Percentiles rank a stretch among this genome's conserved stretches.
phyloP scores from a whole-genome alignment of 495 filamentous ascomycete species.

The Xylaria scruposa region DNA sequence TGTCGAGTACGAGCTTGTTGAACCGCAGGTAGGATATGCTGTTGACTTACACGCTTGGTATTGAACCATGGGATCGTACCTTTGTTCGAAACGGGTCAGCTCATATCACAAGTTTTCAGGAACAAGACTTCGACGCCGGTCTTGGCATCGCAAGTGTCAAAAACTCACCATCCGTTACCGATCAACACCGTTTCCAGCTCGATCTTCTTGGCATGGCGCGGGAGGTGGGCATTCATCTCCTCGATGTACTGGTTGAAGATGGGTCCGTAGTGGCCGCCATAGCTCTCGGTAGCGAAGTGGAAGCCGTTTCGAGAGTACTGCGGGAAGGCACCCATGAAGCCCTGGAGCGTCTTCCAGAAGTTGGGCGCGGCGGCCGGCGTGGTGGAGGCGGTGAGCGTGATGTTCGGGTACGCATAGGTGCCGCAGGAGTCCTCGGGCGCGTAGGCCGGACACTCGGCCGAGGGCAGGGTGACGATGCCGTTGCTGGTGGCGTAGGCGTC shows the following conservation, averaged over 20 bases:
- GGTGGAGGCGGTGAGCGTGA: slow-evolving; percentile 59
- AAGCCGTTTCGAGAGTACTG: slow-evolving; percentile 62
- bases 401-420: slow-evolving; percentile 60
- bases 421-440: slow-evolving; percentile 56
- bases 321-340: slow-evolving; percentile 69
- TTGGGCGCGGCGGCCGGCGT: slow-evolving; percentile 62
- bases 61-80: slow-evolving; percentile 63
- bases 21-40: background rate
- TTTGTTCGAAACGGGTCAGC: background rate
- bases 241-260: slow-evolving; percentile 70
- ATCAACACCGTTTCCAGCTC: slow-evolving; percentile 64
- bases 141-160: too few species aligned
- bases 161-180: slow-evolving; percentile 41
- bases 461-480: slow-evolving; percentile 50
- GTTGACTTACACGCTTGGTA: slow-evolving; percentile 57
- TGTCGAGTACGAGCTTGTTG: background rate
- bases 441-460: slow-evolving; percentile 61
- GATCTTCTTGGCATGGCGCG: slow-evolving; percentile 57
- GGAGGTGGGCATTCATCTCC: slow-evolving; percentile 65
- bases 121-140: slow-evolving; percentile 7
- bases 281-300: slow-evolving; percentile 66
- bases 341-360: slow-evolving; percentile 66
- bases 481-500: slow-evolving; percentile 49
- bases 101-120: background rate
- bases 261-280: slow-evolving; percentile 73